Percentiles rank a stretch among this genome's conserved stretches.
These are phyloP conservation scores for Salix viminalis DNA, from an alignment of 345 rosid genomes.

Conservation along the genomic window DNA sequence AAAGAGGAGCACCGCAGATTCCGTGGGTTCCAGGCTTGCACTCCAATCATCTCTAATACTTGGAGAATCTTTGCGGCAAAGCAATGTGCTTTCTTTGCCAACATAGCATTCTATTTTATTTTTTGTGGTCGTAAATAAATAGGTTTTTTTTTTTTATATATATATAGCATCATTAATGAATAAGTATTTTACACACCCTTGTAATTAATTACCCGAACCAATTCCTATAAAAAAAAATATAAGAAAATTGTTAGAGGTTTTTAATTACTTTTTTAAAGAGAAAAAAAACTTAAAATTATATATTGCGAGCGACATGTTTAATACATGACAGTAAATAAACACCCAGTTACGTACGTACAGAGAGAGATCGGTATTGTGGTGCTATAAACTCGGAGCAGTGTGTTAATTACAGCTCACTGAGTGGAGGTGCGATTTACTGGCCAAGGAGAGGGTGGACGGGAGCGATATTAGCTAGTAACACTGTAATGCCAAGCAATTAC, in stretches of 20 bases:
- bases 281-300: no score
- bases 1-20: conserved; percentile 37
- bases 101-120: no score
- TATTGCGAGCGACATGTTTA: no score
- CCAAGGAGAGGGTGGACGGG: conserved; percentile 9
- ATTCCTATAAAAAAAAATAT: no score
- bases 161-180: not conserved
- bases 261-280: no score
- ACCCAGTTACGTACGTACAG: not conserved
- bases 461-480: not conserved
- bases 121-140: no score
- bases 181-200: no score
- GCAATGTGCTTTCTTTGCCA: not conserved
- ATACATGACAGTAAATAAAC: not conserved
- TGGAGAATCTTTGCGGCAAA: conserved; percentile 16
- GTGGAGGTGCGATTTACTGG: conserved; percentile 22
- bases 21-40: conserved; percentile 57
- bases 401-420: conserved; percentile 1
- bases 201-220: not conserved
- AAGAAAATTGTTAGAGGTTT: no score
- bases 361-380: not conserved
- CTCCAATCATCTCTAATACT: conserved; percentile 19
- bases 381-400: not conserved
- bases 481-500: not conserved
- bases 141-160: no score